phyloP scores from a whole-genome alignment of 768 basidiomycete species.

The Fistulinella prunicolor region DNA sequence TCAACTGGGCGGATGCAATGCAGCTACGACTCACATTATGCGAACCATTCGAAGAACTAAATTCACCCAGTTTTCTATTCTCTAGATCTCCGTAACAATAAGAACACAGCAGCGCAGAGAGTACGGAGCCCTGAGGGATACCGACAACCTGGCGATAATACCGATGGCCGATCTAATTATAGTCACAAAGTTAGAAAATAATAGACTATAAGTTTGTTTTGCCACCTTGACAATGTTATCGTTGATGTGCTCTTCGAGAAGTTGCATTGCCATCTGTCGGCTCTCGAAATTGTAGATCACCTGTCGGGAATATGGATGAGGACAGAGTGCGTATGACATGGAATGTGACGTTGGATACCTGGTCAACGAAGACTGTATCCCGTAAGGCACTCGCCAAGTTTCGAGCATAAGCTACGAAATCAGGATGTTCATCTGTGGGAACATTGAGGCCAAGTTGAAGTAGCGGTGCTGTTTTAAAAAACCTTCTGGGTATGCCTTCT shows the following conservation, averaged over 20 bases:
- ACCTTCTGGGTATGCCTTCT: conserved; percentile 71
- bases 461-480: neutral
- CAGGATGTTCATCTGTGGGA: conserved; percentile 63
- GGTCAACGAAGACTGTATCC: conserved; percentile 83
- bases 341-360: conserved; percentile 41
- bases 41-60: conserved; percentile 51
- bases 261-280: conserved; percentile 58
- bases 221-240: conserved; percentile 88
- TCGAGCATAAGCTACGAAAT: conserved; percentile 69
- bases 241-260: conserved; percentile 87
- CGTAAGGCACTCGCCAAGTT: conserved; percentile 63
- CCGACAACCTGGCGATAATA: conserved; percentile 90
- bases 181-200: neutral
- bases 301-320: conserved; percentile 22
- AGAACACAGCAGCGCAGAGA: conserved; percentile 91
- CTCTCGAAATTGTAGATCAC: conserved; percentile 53
- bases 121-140: conserved; percentile 95
- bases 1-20: neutral
- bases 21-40: conserved; percentile 52
- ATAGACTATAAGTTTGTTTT: neutral
- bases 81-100: conserved; percentile 96
- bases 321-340: neutral
- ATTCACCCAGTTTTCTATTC: conserved; percentile 37
- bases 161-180: conserved; percentile 69
- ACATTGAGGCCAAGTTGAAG: neutral